Evolutionary conservation across 148 eudicot species (phyloP).

Genomic region (Salicornia ramosissima): DNA sequence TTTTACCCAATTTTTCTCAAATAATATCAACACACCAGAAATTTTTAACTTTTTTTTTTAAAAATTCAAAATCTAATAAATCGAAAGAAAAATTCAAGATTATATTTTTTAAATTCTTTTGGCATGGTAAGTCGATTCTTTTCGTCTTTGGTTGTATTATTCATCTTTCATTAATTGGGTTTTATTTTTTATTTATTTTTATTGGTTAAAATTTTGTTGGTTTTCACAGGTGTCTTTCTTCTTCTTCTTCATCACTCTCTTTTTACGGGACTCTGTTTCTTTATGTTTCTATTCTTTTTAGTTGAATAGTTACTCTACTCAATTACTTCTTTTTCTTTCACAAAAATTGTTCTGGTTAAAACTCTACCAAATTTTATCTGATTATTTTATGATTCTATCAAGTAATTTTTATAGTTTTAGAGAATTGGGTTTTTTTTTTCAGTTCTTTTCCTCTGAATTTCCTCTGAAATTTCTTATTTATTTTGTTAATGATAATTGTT

Average conservation of each 20-base stretch:
- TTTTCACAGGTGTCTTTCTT: conserved; percentile 21
- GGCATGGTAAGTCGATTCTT: not conserved
- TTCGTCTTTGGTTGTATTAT: not conserved
- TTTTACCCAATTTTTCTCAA: too few species aligned
- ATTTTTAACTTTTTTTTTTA: not conserved
- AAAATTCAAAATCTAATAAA: too few species aligned
- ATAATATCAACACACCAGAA: too few species aligned
- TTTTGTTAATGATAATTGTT: too few species aligned
- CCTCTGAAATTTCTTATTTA: too few species aligned
- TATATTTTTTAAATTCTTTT: too few species aligned
- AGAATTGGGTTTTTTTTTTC: not conserved
- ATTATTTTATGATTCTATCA: not conserved
- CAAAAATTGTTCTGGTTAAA: not conserved
- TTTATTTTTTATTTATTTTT: not conserved
- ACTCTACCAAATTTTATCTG: not conserved
- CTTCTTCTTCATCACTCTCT: conserved; percentile 10
- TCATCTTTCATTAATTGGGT: too few species aligned
- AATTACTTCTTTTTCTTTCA: not conserved
- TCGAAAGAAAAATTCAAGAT: not conserved
- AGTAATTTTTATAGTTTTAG: not conserved
- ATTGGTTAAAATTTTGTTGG: not conserved
- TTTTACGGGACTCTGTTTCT: not conserved
- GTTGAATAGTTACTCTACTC: not conserved
- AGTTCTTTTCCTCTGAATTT: not conserved
- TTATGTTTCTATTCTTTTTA: not conserved